Conservation (phyloP, 2,329 filamentous ascomycete genomes). For the Pyrenochaeta sp. region DNA sequence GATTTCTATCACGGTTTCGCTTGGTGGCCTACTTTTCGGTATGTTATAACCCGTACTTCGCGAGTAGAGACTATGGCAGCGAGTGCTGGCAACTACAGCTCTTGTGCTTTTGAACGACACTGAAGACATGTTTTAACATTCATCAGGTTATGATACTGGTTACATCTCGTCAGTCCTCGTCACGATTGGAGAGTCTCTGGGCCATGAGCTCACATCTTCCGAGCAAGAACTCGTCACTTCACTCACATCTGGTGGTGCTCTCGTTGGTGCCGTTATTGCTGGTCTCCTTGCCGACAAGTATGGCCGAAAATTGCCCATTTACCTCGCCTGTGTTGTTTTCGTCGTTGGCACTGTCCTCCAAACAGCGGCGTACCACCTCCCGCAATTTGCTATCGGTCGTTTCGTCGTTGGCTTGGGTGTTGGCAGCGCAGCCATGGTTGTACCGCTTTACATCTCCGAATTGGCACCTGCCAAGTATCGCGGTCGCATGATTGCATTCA, state of each 20-base stretch:
- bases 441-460: constrained; percentile 42
- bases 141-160: constrained; percentile 48
- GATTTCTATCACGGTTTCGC: constrained; percentile 38
- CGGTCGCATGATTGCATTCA: constrained; percentile 47
- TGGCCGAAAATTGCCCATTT: constrained; percentile 45
- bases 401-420: constrained; percentile 44
- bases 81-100: not conserved
- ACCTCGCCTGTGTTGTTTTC: constrained; percentile 37
- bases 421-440: constrained; percentile 42
- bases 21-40: constrained; percentile 42
- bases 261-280: constrained; percentile 49
- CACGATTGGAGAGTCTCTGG: constrained; percentile 46
- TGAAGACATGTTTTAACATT: not conserved
- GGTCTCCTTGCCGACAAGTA: constrained; percentile 48
- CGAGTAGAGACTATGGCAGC: not conserved
- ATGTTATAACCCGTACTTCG: not conserved
- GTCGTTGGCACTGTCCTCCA: constrained; percentile 41
- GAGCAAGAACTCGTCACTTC: constrained; percentile 53
- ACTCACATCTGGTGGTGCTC: constrained; percentile 49
- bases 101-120: not conserved
- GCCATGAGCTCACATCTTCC: constrained; percentile 37
- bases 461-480: constrained; percentile 44
- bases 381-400: constrained; percentile 40
- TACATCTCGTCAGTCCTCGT: constrained; percentile 52
- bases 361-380: constrained; percentile 34